Base-by-base conservation (phyloP, 352 stramenopile species). In the Phytophthora agathidicida region DNA sequence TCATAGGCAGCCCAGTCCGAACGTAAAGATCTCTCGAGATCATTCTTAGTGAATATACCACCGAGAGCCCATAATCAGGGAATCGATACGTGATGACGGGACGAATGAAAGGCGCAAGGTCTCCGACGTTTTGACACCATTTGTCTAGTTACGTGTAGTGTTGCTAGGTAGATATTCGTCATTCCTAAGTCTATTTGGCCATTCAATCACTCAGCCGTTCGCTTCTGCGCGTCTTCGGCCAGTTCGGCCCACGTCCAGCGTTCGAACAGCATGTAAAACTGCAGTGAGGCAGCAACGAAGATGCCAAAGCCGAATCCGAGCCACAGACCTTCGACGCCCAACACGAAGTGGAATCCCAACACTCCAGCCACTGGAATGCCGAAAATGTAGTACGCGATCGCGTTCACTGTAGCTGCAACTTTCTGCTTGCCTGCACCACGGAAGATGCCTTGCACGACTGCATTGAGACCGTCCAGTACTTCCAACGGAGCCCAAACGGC, bases 341-440 rank as follows among this genome's bases (percentile, higher is more conserved):
- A 38, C 5, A 71, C 36, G 20, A 74, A 51, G 38, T 73, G 36
- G 54, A 95, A 82, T 2, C 53, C 84, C 7, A 93, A 49, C 9
- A 87, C 11, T 14, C 75, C 75, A 1, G 76, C 86, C 0, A 92
- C 14, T 0, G 88, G 87, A 19, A 96, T 73, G 13, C 88, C 86
- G 7, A 90, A 75, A 1, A 76, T 50, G 57, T 93, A 96, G 58
- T 91, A 94, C 1, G 82, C 85, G 11, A 89, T 67, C 9, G 84
- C 74, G 44, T 91, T 92, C 5, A 82, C 68, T n/a, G 71, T 64
- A 2, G 84, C 79, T 8, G 71, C 76, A 16, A 87, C 65, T 3
- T 74, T 73, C 38, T 95, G 86, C 22, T 77, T 64, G 14, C 83
- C 86, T 16, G 61, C 79, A 32, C 73, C 82, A 6, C 82, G 80